Conservation (phyloP, 108 stramenopile species). For the Nannochloropsis oceanica region DNA sequence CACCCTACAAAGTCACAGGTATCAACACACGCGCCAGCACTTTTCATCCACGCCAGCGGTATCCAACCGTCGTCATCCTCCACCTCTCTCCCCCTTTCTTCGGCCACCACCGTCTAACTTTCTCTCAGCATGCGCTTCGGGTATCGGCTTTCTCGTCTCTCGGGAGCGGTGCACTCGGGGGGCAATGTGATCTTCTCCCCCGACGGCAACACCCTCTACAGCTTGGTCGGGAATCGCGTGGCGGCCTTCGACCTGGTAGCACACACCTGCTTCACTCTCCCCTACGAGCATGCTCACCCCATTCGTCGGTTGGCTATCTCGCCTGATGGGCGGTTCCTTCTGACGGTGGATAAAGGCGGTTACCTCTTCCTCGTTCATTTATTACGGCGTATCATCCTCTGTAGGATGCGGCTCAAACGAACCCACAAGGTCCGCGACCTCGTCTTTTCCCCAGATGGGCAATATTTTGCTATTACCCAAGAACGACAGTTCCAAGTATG, state of each 20-base stretch:
- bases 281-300: not conserved
- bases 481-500: not conserved
- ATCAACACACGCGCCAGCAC: too few species aligned
- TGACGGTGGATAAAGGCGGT: not conserved
- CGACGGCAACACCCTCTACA: not conserved
- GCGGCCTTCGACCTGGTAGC: not conserved
- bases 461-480: not conserved
- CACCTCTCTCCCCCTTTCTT: not conserved
- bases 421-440: not conserved
- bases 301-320: not conserved
- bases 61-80: too few species aligned
- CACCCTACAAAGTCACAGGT: too few species aligned
- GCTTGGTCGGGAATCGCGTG: not conserved
- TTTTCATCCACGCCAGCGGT: too few species aligned
- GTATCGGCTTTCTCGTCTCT: not conserved
- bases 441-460: not conserved
- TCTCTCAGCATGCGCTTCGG: not conserved
- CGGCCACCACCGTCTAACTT: too few species aligned
- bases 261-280: not conserved
- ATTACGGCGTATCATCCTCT: not conserved
- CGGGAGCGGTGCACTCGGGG: not conserved
- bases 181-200: not conserved
- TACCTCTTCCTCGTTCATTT: not conserved
- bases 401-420: not conserved
- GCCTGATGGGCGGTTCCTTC: not conserved